Evolutionary conservation across 768 basidiomycete species (phyloP), one percentile per base, ranked within the genome.

Genomic region (Leccinellum luteum): DNA sequence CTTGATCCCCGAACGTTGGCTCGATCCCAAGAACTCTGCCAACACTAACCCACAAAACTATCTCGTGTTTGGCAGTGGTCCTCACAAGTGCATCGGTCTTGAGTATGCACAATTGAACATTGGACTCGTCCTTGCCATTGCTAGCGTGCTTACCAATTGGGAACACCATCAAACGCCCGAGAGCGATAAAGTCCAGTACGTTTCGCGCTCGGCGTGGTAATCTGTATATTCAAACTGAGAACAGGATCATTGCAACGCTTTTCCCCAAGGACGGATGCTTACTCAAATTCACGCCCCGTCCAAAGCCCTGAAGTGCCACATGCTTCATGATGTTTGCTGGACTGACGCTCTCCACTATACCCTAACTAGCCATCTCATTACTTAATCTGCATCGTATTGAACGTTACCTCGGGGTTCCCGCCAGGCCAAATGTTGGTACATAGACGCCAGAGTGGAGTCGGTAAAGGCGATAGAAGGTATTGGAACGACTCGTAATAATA

Each of bases 31-130:
- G n/a, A 81, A 85, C 60, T 74, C 81, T 15, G 94, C 96, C 52
- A 89, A 89, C 71, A 74, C 79, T 54, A 90, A 91, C 71, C 94
- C 96, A 38, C 88, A 91, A 75, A 97, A 98, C 76, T 99, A 92
- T 73, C 85, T 99, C 60, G 92, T 98, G 28, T 98, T 94, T 73
- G 96, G 97, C 43, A 86, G 85, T 60, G 95, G 95, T 6, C 94
- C 94, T 52, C 94, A 98, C 75, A 84, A 85, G 62, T 95, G 94
- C 73, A 93, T 97, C 60, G 95, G 93, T 28, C 67, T 92, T 52
- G 94, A 97, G 73, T 99, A 98, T 69, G 93, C 95, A 35, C 83
- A 80, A 64, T 86, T 94, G 85, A 94, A 95, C 75, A 93, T 98
- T 56, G 88, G 81, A 1, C 80, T 95, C 19, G 86, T 89, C 4